Percentiles rank a stretch among this genome's conserved stretches.
Conservation (phyloP, 352 stramenopile genomes). For the Globisporangium solare region DNA sequence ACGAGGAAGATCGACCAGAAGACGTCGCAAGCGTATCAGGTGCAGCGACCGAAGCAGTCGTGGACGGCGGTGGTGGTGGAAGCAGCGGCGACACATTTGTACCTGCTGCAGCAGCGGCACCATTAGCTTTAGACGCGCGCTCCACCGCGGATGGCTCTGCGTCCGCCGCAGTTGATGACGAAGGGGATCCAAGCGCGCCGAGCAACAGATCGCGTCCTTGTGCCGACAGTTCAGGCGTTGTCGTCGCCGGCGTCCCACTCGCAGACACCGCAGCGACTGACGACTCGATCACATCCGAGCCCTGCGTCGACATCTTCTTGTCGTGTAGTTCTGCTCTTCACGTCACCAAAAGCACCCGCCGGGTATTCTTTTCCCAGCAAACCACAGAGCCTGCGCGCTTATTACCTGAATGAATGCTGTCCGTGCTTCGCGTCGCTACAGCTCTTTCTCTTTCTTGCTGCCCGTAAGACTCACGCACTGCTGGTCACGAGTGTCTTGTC, state of each 20-base stretch:
- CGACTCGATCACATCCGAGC: background rate
- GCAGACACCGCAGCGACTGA: slow-evolving; percentile 5
- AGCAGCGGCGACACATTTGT: background rate
- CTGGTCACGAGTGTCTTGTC: background rate
- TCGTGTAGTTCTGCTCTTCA: background rate
- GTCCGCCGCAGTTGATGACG: slow-evolving; percentile 4
- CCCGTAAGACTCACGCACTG: too few relatives aligned
- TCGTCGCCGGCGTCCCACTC: slow-evolving; percentile 11
- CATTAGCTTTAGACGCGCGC: background rate
- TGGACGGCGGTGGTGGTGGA: slow-evolving; percentile 5
- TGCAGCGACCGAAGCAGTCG: slow-evolving; percentile 3
- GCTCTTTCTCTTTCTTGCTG: slow-evolving; percentile 1
- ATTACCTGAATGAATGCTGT: too few relatives aligned
- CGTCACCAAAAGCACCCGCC: too few relatives aligned
- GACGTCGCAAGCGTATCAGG: slow-evolving; percentile 7
- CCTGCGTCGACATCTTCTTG: slow-evolving; percentile 8
- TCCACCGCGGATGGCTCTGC: background rate
- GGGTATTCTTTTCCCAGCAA: too few relatives aligned
- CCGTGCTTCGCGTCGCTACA: slow-evolving; percentile 7
- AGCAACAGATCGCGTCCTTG: slow-evolving; percentile 45
- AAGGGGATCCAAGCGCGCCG: slow-evolving; percentile 20
- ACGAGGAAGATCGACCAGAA: slow-evolving; percentile 14
- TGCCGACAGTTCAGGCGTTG: slow-evolving; percentile 22
- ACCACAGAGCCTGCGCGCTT: slow-evolving; percentile 13
- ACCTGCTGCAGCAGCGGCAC: background rate